Conservation (phyloP, 108 stramenopile genomes). For the Skeletonema potamos region DNA sequence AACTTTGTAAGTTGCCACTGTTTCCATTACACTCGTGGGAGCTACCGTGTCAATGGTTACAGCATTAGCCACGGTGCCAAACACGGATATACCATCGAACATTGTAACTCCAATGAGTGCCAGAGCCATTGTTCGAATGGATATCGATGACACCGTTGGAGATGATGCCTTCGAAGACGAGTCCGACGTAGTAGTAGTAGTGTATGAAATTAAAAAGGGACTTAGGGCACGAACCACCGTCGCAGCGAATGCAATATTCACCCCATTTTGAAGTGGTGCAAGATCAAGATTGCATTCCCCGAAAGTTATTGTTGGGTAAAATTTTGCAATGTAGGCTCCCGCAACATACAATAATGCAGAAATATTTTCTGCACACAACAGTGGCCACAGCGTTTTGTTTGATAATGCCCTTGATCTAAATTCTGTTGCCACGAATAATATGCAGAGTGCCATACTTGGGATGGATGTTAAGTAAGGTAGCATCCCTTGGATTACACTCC, state of each 20-base stretch:
- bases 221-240: conserved; percentile 47
- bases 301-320: conserved; percentile 19
- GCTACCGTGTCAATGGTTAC: not conserved
- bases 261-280: conserved; percentile 59
- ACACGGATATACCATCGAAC: conserved; percentile 29
- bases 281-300: conserved; percentile 9
- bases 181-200: not conserved
- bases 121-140: conserved; percentile 21
- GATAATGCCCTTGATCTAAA: conserved; percentile 13
- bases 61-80: conserved; percentile 35
- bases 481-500: not conserved
- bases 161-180: conserved; percentile 22
- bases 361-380: conserved; percentile 19
- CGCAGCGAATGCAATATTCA: conserved; percentile 55
- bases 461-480: conserved; percentile 9
- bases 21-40: not conserved
- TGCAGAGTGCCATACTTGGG: conserved; percentile 15
- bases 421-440: conserved; percentile 29
- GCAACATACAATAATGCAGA: conserved; percentile 19
- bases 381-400: not conserved
- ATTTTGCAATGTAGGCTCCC: conserved; percentile 31
- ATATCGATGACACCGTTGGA: conserved; percentile 8
- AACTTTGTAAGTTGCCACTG: not conserved
- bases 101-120: conserved; percentile 24
- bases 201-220: conserved; percentile 20